These are phyloP conservation scores for Exophiala alcalophila DNA, from an alignment of 2,329 filamentous ascomycete genomes.

Conservation along the genomic window DNA sequence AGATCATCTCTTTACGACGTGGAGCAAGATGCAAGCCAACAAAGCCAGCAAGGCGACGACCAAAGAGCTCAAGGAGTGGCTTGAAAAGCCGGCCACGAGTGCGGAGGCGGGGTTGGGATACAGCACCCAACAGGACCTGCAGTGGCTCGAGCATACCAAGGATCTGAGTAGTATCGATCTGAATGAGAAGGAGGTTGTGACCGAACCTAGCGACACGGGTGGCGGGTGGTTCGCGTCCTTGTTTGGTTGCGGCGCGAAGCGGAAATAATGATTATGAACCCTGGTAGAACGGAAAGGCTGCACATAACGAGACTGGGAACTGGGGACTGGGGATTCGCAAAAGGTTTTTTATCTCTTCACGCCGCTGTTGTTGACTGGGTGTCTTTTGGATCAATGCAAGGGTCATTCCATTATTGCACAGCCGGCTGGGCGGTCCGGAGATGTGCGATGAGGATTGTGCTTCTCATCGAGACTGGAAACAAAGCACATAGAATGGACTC, in stretches of 20 bases:
- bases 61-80: slow-evolving; percentile 24
- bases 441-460: too few relatives aligned
- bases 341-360: too few relatives aligned
- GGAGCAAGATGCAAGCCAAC: slow-evolving; percentile 29
- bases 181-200: neutral
- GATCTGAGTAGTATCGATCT: slow-evolving; percentile 27
- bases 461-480: too few relatives aligned
- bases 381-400: too few relatives aligned
- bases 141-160: slow-evolving; percentile 27
- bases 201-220: slow-evolving; percentile 1
- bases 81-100: slow-evolving; percentile 17
- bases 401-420: too few relatives aligned
- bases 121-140: slow-evolving; percentile 23
- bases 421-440: too few relatives aligned
- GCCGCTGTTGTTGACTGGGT: too few relatives aligned
- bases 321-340: neutral
- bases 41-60: slow-evolving; percentile 22
- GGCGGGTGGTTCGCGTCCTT: slow-evolving; percentile 16
- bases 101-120: slow-evolving; percentile 18
- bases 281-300: neutral
- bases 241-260: slow-evolving; percentile 22
- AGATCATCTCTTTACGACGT: slow-evolving; percentile 31
- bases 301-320: neutral
- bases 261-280: slow-evolving; percentile 21
- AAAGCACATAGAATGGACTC: too few relatives aligned